Evolutionary conservation across 352 stramenopile genomes (phyloP).

Genomic region (Halophytophthora polymorphica): DNA sequence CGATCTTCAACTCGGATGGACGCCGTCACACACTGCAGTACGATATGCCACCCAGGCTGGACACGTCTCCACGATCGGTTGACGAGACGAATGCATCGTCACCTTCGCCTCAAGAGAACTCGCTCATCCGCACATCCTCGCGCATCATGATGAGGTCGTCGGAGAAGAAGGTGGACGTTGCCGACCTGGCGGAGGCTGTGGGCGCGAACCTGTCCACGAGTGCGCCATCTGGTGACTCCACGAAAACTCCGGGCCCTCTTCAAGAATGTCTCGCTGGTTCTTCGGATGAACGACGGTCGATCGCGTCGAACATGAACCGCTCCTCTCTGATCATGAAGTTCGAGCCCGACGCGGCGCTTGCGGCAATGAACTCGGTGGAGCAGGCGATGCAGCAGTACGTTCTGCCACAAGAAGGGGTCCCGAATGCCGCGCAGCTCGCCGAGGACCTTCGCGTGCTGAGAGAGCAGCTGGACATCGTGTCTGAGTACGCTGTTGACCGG

Average conservation of each 20-base stretch:
- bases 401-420: conserved; percentile 27
- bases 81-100: conserved; percentile 10
- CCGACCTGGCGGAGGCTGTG: conserved; percentile 29
- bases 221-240: conserved; percentile 6
- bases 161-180: conserved; percentile 33
- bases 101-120: conserved; percentile 10
- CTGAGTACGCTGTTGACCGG: conserved; percentile 65
- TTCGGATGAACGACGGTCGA: conserved; percentile 50
- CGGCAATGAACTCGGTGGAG: conserved; percentile 62
- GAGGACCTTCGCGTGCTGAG: conserved; percentile 56
- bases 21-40: conserved; percentile 20
- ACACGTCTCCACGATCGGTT: conserved; percentile 12
- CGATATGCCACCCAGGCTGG: conserved; percentile 9
- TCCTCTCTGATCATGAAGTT: conserved; percentile 55
- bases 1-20: conserved; percentile 21
- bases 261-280: conserved; percentile 21
- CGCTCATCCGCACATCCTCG: conserved; percentile 23
- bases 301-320: conserved; percentile 33
- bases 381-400: conserved; percentile 52
- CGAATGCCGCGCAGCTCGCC: conserved; percentile 32
- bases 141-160: conserved; percentile 27
- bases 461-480: conserved; percentile 67
- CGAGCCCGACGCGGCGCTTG: conserved; percentile 47
- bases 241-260: conserved; percentile 18
- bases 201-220: conserved; percentile 23